phyloP scores from a whole-genome alignment of 2,329 filamentous ascomycete genomes.

The Sporothrix brunneoviolacea region DNA sequence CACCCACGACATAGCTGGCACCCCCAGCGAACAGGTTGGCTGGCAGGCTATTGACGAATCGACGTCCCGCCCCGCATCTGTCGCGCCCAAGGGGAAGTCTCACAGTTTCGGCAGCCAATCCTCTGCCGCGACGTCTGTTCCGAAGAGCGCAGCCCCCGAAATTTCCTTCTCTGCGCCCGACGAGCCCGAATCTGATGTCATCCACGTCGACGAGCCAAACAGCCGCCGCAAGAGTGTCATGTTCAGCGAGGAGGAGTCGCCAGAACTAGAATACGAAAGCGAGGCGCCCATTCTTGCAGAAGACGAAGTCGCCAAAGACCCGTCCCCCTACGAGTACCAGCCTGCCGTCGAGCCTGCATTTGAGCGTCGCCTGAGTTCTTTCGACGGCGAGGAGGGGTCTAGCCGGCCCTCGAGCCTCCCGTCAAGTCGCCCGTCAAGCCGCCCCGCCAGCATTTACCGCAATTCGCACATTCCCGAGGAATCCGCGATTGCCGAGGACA shows the following conservation, averaged over 20 bases:
- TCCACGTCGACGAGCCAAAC: conserved; percentile 68
- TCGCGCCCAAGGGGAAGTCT: conserved; percentile 13
- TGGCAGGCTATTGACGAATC: conserved; percentile 85
- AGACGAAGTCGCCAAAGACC: conserved; percentile 76
- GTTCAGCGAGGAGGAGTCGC: conserved; percentile 37
- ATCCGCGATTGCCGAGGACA: conserved; percentile 61
- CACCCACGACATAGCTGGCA: conserved; percentile 57
- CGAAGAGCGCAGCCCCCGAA: conserved; percentile 25
- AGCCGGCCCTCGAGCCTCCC: conserved; percentile 42
- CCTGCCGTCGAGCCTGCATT: conserved; percentile 75
- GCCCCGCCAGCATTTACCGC: conserved; percentile 56
- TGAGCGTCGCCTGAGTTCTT: conserved; percentile 54
- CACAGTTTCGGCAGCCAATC: conserved; percentile 17
- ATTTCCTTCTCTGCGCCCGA: conserved; percentile 25
- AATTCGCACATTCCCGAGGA: conserved; percentile 45
- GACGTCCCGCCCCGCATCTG: conserved; percentile 47
- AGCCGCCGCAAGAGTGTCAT: conserved; percentile 38
- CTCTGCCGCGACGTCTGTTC: conserved; percentile 23
- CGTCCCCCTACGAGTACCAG: conserved; percentile 59
- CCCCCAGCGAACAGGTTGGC: conserved; percentile 84
- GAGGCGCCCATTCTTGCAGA: conserved; percentile 78
- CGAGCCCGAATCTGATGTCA: conserved; percentile 48
- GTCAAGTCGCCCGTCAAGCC: conserved; percentile 16
- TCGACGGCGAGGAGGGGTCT: conserved; percentile 41
- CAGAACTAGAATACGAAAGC: conserved; percentile 48